Conservation (phyloP, 176 grass and related monocot genomes). For the Chloris gayana region DNA sequence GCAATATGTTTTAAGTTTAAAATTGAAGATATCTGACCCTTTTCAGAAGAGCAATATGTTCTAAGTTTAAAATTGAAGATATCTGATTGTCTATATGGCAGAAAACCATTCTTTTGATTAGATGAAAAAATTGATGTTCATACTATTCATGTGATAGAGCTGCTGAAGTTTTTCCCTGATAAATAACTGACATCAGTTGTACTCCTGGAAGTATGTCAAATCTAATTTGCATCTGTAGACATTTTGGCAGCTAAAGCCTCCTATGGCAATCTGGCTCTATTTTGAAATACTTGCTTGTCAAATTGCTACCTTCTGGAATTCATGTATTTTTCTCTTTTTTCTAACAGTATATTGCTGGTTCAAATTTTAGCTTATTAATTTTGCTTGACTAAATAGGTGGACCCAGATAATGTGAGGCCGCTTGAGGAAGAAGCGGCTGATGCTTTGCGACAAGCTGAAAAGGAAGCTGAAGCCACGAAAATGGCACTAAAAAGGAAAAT, state of each 20-base stretch:
- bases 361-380: background rate
- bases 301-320: constrained; percentile 7
- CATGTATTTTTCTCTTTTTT: constrained; percentile 4
- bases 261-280: background rate
- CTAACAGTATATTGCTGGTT: background rate
- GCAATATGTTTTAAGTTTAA: background rate
- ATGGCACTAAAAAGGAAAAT: constrained; percentile 96
- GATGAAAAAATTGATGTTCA: background rate
- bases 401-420: constrained; percentile 76
- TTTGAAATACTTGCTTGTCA: constrained; percentile 6
- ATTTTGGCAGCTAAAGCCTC: background rate
- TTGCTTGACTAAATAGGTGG: constrained; percentile 60
- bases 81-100: background rate
- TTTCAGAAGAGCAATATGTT: background rate
- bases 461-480: constrained; percentile 82
- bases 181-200: constrained; percentile 3
- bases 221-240: background rate
- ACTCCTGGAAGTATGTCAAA: background rate
- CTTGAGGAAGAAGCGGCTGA: constrained; percentile 66
- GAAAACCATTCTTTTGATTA: background rate
- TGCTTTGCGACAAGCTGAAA: constrained; percentile 86
- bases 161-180: constrained; percentile 3
- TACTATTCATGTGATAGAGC: constrained; percentile 17
- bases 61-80: constrained; percentile 18
- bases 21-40: constrained; percentile 18